Percentiles rank a stretch among this genome's conserved stretches.
Conservation (phyloP, 257 asterid genomes). For the Perilla frutescens region DNA sequence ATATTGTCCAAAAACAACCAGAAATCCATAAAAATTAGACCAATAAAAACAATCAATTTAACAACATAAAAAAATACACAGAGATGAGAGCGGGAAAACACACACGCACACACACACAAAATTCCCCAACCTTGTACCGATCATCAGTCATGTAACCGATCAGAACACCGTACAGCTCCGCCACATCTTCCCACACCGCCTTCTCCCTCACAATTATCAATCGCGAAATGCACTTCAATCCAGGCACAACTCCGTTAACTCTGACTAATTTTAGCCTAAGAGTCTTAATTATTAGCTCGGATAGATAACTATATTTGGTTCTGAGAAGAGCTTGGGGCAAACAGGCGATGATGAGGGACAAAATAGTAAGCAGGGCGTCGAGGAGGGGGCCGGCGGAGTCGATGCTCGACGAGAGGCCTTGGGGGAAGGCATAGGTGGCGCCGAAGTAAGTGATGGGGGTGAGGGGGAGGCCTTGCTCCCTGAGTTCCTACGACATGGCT, state of each 20-base stretch:
- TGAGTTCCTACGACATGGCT: constrained; percentile 76
- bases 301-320: constrained; percentile 52
- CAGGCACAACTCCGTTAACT: constrained; percentile 61
- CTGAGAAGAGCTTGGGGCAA: constrained; percentile 48
- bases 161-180: constrained; percentile 59
- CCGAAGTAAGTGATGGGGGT: constrained; percentile 75
- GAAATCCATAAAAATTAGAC: too few relatives aligned
- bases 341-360: constrained; percentile 55
- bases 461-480: constrained; percentile 65
- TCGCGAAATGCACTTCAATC: constrained; percentile 60
- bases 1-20: background rate
- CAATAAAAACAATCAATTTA: constrained; percentile 4
- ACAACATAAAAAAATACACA: background rate
- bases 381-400: constrained; percentile 61
- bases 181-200: constrained; percentile 63
- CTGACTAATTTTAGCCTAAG: constrained; percentile 54
- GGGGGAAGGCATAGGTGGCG: constrained; percentile 77
- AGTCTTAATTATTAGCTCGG: constrained; percentile 51
- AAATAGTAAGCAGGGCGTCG: constrained; percentile 71
- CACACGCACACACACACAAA: too few relatives aligned
- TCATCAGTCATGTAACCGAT: constrained; percentile 61
- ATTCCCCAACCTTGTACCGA: constrained; percentile 56
- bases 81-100: too few relatives aligned
- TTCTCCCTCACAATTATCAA: constrained; percentile 63
- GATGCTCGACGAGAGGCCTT: constrained; percentile 53